phyloP scores from a whole-genome alignment of 148 eudicot species.

The Rhododendron henanense region DNA sequence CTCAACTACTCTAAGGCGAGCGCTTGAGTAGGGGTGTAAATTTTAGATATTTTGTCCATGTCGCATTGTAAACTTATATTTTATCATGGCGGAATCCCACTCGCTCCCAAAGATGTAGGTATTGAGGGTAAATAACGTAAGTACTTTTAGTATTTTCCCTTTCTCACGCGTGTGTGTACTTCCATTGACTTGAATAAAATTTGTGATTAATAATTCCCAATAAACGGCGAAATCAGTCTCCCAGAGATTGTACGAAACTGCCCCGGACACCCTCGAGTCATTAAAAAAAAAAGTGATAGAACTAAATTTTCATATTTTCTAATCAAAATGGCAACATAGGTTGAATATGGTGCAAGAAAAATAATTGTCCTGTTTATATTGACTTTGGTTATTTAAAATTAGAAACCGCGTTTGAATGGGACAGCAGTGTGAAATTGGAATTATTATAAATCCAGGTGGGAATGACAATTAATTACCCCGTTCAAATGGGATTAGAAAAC shows the following conservation, averaged over 20 bases:
- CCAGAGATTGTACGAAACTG: not conserved
- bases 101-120: too few species aligned
- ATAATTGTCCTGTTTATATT: not conserved
- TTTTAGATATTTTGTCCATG: too few species aligned
- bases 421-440: not conserved
- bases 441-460: not conserved
- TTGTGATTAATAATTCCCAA: not conserved
- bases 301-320: too few species aligned
- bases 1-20: too few species aligned
- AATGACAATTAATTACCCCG: not conserved
- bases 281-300: too few species aligned
- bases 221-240: not conserved
- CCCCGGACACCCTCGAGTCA: not conserved
- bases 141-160: too few species aligned
- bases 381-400: not conserved
- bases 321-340: not conserved
- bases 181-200: not conserved
- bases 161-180: too few species aligned
- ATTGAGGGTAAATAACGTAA: too few species aligned
- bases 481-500: not conserved
- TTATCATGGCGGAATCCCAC: too few species aligned
- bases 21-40: too few species aligned
- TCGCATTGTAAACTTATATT: too few species aligned
- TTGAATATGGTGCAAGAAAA: not conserved
- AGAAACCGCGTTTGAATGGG: not conserved